Evolutionary conservation across 192 early-diverging fungal genomes (phyloP).

Genomic region (Pecoramyces ruminantium): DNA sequence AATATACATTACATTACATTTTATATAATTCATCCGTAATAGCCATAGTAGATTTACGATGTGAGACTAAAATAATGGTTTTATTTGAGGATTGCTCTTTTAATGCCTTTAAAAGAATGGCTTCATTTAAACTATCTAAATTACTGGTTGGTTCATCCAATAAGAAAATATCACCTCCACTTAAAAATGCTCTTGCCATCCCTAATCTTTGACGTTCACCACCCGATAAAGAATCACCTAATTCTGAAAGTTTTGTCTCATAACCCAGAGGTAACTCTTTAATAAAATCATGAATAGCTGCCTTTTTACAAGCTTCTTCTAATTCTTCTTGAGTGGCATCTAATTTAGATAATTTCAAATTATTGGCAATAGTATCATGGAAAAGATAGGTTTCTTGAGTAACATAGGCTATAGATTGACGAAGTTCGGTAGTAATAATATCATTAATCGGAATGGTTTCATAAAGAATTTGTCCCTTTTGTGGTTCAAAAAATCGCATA

Average conservation of each 20-base stretch:
- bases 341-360: background rate
- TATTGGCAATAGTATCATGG: background rate
- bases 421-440: background rate
- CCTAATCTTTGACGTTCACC: constrained; percentile 92
- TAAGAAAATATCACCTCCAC: background rate
- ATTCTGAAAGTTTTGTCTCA: constrained; percentile 67
- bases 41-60: background rate
- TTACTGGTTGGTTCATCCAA: background rate
- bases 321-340: constrained; percentile 20
- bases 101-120: background rate
- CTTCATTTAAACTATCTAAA: background rate
- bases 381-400: background rate
- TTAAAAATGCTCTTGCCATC: constrained; percentile 21
- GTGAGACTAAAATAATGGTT: background rate
- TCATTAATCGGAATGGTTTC: background rate
- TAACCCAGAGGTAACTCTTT: constrained; percentile 50
- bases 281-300: constrained; percentile 64
- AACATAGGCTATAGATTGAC: background rate
- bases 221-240: constrained; percentile 57
- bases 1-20: too few relatives aligned
- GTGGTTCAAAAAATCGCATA: background rate
- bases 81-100: background rate
- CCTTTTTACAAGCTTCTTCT: constrained; percentile 35
- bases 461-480: background rate
- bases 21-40: background rate